A percentile compares a stretch with the other conserved stretches of the same genome.
Evolutionary conservation across 2,329 filamentous ascomycete species (phyloP).

Genomic region (Pseudopyricularia cyperi): DNA sequence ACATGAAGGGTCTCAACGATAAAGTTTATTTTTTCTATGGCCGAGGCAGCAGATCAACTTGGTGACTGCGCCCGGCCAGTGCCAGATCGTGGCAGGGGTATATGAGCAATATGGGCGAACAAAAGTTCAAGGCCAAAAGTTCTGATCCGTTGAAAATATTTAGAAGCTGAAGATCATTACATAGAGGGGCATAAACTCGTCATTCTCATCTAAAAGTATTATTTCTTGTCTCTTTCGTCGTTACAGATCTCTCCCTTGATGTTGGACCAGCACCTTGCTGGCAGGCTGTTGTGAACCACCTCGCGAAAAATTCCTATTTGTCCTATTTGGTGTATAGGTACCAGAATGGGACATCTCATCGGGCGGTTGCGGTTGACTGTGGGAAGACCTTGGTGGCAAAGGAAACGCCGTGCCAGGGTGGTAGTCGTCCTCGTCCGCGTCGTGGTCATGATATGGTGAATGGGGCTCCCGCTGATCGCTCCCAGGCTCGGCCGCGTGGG

Average conservation of each 20-base stretch:
- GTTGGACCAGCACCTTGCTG: not conserved
- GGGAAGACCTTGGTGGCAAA: not conserved
- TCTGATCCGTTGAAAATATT: too few relatives aligned
- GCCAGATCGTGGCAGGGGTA: too few relatives aligned
- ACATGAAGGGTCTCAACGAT: too few relatives aligned
- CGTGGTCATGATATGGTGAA: slow-evolving; percentile 1
- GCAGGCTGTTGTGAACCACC: not conserved
- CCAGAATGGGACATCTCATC: not conserved
- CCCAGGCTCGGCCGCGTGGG: slow-evolving; percentile 18
- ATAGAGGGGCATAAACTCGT: too few relatives aligned
- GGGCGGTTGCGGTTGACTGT: not conserved
- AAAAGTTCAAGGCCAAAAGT: too few relatives aligned
- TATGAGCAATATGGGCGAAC: too few relatives aligned
- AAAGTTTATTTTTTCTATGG: too few relatives aligned
- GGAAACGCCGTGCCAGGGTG: not conserved
- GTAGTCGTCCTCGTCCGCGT: slow-evolving; percentile 1
- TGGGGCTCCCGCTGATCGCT: slow-evolving; percentile 8
- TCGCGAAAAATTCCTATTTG: not conserved
- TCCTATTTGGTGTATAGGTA: not conserved
- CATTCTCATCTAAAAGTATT: not conserved
- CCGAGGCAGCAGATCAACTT: too few relatives aligned
- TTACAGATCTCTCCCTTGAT: not conserved
- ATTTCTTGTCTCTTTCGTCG: not conserved
- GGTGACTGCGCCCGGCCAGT: too few relatives aligned
- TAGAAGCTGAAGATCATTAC: too few relatives aligned